Evolutionary conservation across 73 alveolate genomes (phyloP), one percentile per base, ranked within the genome.

Genomic region (Symbiodinium pilosum): DNA sequence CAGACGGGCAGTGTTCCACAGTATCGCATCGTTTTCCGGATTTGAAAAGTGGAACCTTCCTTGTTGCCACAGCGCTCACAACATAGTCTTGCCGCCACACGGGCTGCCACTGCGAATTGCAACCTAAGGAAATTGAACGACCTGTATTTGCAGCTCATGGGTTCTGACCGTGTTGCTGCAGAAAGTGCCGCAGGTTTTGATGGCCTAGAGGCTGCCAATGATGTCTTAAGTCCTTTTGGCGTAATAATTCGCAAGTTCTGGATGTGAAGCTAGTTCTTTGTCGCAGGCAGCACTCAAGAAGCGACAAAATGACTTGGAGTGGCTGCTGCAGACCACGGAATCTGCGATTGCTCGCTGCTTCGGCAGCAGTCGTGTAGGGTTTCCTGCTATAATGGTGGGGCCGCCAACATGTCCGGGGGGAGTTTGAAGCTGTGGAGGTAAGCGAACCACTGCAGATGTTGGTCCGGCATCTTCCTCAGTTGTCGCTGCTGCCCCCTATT

Each of bases 311-410:
- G 96, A 91, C 21, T 43, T 91, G 30, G 88, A 91, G 0, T 56
- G 52, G 14, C 52, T 91, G 39, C 87, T 91, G 51, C 38, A 42
- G 52, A 85, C 96, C 28, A 91, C 96, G 26, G 96, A 91, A 26
- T 81, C 96, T 16, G 96, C 96, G 39, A 91, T 91, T 36, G 87
- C 96, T 34, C 87, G 96, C 41, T 26, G 88, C 59, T 4, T 18
- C 40, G 59, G 88, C 56, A 18, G 26, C 56, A 40, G 18, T 39
- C 14, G 21, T 26, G 12, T 41, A 4, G 38, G 87, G 38, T 51
- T 64, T n/a, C 73, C 21, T 43, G 12, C 84, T 39, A 68, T 52
- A 9, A 12, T 52, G 9, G 69, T 9, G 69, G 20, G 20, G 20
- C 9, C 28, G 20, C 69, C 69, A 52, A 9, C 69, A 9, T 52